Percentiles rank a stretch among this genome's conserved stretches.
Conservation (phyloP, 1,284 basidiomycete species). For the Somion occarium region DNA sequence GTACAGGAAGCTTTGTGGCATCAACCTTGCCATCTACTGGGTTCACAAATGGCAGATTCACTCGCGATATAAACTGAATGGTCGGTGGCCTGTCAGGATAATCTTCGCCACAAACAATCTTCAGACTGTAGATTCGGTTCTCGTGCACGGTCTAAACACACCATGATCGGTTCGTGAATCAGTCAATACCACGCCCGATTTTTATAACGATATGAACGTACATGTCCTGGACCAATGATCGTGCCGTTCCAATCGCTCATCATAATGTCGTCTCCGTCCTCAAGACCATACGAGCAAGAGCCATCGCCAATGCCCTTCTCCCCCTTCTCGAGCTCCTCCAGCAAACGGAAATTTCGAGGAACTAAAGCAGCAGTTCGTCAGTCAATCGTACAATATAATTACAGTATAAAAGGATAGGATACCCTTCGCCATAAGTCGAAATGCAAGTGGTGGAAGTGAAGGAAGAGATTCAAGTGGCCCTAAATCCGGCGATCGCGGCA, state of each 20-base stretch:
- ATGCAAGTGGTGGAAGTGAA: slow-evolving; percentile 1
- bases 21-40: slow-evolving; percentile 77
- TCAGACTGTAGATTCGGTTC: slow-evolving; percentile 97
- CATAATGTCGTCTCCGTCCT: slow-evolving; percentile 89
- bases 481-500: neutral
- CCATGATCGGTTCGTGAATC: slow-evolving; percentile 9
- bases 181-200: slow-evolving; percentile 4
- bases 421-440: slow-evolving; percentile 57
- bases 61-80: slow-evolving; percentile 84
- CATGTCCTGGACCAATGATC: slow-evolving; percentile 96
- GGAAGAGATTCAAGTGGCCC: neutral
- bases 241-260: slow-evolving; percentile 99
- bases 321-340: slow-evolving; percentile 98
- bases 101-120: slow-evolving; percentile 77
- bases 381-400: neutral
- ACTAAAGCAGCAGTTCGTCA: slow-evolving; percentile 44
- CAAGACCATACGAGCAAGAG: slow-evolving; percentile 92
- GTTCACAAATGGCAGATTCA: slow-evolving; percentile 95
- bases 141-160: slow-evolving; percentile 83
- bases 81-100: slow-evolving; percentile 83
- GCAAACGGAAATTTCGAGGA: slow-evolving; percentile 92
- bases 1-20: slow-evolving; percentile 59
- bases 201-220: slow-evolving; percentile 38
- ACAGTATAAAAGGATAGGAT: slow-evolving; percentile 8
- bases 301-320: slow-evolving; percentile 99